Base-by-base conservation (phyloP, 805 yeast genomes). In the Kazachstania kunashirensis region DNA sequence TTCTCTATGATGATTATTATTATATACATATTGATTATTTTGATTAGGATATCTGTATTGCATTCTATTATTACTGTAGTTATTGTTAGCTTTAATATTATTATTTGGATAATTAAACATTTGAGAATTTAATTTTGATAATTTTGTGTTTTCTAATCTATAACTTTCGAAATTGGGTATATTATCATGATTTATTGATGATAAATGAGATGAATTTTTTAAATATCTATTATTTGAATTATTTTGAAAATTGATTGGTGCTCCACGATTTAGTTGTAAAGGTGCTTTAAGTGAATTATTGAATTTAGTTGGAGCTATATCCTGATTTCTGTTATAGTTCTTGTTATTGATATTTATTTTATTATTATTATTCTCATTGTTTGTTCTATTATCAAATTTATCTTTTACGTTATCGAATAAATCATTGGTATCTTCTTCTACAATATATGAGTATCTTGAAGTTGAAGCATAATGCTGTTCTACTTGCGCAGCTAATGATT, bases 361-460 rank as follows among this genome's bases (percentile, higher is more conserved):
- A 21, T 21, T 31, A 15, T 9, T 18, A 17, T 24, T 32, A 17
- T 17, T 6, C 14, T 5, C 8, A 26, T 33, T 24, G 17, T 13
- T 9, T 7, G 6, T 21, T 19, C 24, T 20, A 20, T 20, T 20
- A 20, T 20, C 10, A 10, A 20, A 20, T 20, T 20, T 20, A 20
- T 20, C 23, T 20, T 7, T 6, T 20, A 20, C 23, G 10, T 19
- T 12, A 20, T 30, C 26, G 15, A 13, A 26, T 13, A 26, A 5
- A 26, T 15, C 6, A n/a, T 24, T 15, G n/a, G 30, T 29, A 29
- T 48, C 59, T 37, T 56, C 62, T 38, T 55, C 61, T 4, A 49
- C 61, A n/a, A 57, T 37, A 31, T 57, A 57, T 1, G 62, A 57
- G 33, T 50, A 57, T 21, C 62, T 46, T 13, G 50, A 44, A 18